Evolutionary conservation across 108 stramenopile genomes (phyloP).

Genomic region (Aurantiochytrium sp.): DNA sequence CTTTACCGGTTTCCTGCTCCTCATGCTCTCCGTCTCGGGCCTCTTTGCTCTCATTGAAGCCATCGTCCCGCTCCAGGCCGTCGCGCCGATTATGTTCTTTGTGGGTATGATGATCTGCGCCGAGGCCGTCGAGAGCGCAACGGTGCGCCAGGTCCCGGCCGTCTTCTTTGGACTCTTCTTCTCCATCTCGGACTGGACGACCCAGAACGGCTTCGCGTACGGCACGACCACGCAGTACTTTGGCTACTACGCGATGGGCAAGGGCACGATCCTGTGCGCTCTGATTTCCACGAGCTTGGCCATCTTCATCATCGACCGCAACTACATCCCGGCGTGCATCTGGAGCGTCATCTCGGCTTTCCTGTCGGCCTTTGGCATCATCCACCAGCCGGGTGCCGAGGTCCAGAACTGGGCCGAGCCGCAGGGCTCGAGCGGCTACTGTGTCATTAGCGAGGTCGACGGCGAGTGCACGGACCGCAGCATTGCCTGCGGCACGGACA

Average conservation of each 20-base stretch:
- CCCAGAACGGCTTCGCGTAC: background rate
- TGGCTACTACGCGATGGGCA: slow-evolving; percentile 6
- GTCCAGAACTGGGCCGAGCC: slow-evolving; percentile 21
- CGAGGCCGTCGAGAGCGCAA: slow-evolving; percentile 44
- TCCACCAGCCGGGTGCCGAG: background rate
- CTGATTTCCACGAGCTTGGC: background rate
- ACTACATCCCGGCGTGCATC: background rate
- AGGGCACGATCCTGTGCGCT: background rate
- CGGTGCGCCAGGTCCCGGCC: slow-evolving; percentile 46
- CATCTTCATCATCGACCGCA: slow-evolving; percentile 26
- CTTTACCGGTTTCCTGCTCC: slow-evolving; percentile 55
- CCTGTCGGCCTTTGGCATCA: background rate
- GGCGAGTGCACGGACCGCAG: background rate
- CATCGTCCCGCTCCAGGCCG: slow-evolving; percentile 33
- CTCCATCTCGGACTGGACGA: background rate
- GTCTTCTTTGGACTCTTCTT: slow-evolving; percentile 57
- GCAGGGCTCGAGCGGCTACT: background rate
- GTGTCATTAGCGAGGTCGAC: background rate
- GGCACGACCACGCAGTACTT: background rate
- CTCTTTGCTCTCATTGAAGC: slow-evolving; percentile 35
- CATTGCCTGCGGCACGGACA: background rate
- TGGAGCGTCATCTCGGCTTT: background rate
- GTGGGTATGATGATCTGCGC: slow-evolving; percentile 59
- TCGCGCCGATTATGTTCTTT: slow-evolving; percentile 54
- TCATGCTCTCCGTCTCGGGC: slow-evolving; percentile 42